Evolutionary conservation across 2,329 filamentous ascomycete genomes (phyloP), one percentile per base, ranked within the genome.

Genomic region (Whalleya microplaca): DNA sequence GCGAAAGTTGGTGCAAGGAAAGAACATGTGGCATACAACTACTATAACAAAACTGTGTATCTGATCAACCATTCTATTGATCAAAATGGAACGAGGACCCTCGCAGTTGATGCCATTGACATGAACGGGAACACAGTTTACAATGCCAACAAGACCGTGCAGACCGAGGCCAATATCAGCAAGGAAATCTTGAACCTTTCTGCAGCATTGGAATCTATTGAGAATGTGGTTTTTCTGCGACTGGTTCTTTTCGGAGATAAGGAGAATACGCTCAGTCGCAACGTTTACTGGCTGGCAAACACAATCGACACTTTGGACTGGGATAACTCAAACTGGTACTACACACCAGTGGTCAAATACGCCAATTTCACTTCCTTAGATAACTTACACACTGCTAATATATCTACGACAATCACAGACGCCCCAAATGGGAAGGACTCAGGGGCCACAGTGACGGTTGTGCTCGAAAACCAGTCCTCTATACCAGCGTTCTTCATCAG

Each of bases 401-500:
- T 84, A 8, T 67, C 68, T 0, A 68, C 73, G 2, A 70, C 57
- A 0, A 53, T 70, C 1, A 52, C n/a, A 44, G 5, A 16, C 37
- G 27, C 32, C 42, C 27, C 42, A 18, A 29, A 46, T 20, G 45
- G 53, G n/a, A 48, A 14, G 1, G 23, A n/a, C 19, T 29, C 41
- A 45, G 45, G 37, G 41, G 58, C 16, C n/a, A 20, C 16, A 51
- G 59, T 21, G 16, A 58, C 42, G 0, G 67, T 86, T 0, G 69
- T 71, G 1, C 67, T 87, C 7, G 76, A 83, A 61, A 88, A 88
- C 58, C 68, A 71, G 42, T 79, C 80, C 0, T 52, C 71, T 0
- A 67, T 80, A 0, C 85, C 85, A 0, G 85, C 84, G 0, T 80
- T 87, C 45, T 88, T 88, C 58, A 62, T 88, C 8, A 73, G 78